Percentiles rank a stretch among this genome's conserved stretches.
phyloP scores from a whole-genome alignment of 148 eudicot genomes.

The Heliamphora exappendiculata region DNA sequence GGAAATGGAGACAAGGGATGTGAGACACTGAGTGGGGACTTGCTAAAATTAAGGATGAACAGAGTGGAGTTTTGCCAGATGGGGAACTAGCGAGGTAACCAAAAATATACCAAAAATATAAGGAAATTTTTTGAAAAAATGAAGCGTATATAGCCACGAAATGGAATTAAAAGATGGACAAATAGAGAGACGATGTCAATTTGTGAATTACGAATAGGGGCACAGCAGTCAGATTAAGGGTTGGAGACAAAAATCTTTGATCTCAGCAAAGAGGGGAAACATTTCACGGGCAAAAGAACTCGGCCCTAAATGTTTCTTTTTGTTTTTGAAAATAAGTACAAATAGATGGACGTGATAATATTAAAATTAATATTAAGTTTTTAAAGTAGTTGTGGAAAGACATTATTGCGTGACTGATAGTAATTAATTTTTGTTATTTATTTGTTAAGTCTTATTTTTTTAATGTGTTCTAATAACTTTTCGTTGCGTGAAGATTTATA shows the following conservation, averaged over 20 bases:
- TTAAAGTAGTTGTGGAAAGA: no score
- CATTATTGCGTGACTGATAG: no score
- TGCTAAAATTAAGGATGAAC: not conserved
- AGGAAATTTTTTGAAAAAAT: not conserved
- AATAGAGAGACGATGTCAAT: not conserved
- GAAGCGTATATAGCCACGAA: not conserved
- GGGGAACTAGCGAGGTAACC: not conserved
- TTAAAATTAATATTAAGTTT: no score
- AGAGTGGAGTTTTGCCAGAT: slow-evolving; percentile 7
- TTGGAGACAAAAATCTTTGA: not conserved
- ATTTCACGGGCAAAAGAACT: not conserved
- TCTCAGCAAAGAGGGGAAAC: not conserved
- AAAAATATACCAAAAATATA: not conserved
- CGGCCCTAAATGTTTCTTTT: not conserved
- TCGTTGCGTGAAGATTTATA: no score
- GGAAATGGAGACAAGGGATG: slow-evolving; percentile 3
- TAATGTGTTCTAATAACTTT: no score
- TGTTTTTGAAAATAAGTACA: no score
- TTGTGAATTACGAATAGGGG: not conserved
- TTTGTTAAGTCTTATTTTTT: no score
- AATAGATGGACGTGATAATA: no score
- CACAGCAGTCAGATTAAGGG: not conserved
- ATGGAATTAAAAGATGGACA: slow-evolving; percentile 4
- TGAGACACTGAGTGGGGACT: slow-evolving; percentile 3
- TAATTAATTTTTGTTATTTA: no score